Conservation (phyloP, 345 rosid genomes). For the Gossypium longicalyx region DNA sequence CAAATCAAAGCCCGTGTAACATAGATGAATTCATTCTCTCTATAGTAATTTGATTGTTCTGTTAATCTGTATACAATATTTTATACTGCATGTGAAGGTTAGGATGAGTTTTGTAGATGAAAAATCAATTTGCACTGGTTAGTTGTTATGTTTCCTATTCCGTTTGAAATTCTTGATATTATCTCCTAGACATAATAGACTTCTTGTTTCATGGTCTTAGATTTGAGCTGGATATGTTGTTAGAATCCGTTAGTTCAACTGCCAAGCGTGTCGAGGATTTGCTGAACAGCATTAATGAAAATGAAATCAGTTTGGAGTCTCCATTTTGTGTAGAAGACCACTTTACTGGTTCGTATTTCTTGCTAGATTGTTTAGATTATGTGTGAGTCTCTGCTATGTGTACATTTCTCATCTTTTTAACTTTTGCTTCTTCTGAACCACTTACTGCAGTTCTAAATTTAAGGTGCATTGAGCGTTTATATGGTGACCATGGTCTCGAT, state of each 20-base stretch:
- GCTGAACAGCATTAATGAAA: slow-evolving; percentile 61
- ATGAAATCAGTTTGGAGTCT: slow-evolving; percentile 44
- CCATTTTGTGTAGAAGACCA: slow-evolving; percentile 62
- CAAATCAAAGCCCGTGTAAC: background rate
- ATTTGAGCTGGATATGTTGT: slow-evolving; percentile 97
- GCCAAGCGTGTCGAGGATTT: slow-evolving; percentile 76
- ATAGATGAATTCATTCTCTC: background rate
- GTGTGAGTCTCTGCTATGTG: slow-evolving; percentile 14
- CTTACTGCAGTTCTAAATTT: slow-evolving; percentile 60
- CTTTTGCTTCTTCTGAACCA: slow-evolving; percentile 10
- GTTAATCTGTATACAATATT: background rate
- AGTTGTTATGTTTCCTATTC: background rate
- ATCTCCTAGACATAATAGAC: background rate
- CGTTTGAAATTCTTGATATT: background rate
- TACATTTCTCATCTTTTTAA: slow-evolving; percentile 11
- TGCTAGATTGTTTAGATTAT: slow-evolving; percentile 9
- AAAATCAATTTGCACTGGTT: background rate
- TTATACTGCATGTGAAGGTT: background rate
- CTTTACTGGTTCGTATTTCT: slow-evolving; percentile 62
- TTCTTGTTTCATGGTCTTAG: slow-evolving; percentile 32
- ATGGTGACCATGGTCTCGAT: slow-evolving; percentile 99
- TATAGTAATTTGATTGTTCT: background rate
- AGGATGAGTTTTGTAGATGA: slow-evolving; percentile 3
- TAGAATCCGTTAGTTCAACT: slow-evolving; percentile 89
- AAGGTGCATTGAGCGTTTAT: slow-evolving; percentile 91